A percentile compares a stretch with the other conserved stretches of the same genome.
Evolutionary conservation across 129 eudicot species (phyloP).

Genomic region (Artemisia tridentata): DNA sequence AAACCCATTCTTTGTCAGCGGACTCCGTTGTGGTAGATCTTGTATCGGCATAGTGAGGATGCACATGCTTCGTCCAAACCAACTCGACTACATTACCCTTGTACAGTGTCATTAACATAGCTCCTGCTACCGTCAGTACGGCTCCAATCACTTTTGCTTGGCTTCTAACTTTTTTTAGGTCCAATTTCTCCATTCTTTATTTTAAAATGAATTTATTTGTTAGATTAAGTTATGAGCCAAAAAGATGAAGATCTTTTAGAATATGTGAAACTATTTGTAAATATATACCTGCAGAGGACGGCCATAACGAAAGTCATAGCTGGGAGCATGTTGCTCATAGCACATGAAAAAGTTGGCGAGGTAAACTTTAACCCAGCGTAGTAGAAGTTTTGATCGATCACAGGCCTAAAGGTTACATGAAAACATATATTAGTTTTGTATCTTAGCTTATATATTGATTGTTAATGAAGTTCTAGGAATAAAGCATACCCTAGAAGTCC

Average conservation of each 20-base stretch:
- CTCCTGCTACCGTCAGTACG: conserved; percentile 69
- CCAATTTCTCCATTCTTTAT: conserved; percentile 73
- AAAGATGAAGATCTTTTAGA: not conserved
- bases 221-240: not conserved
- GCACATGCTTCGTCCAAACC: conserved; percentile 59
- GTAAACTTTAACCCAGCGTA: conserved; percentile 86
- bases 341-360: conserved; percentile 92
- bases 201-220: not conserved
- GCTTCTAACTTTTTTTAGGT: conserved; percentile 63
- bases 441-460: not conserved
- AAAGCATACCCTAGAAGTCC: conserved; percentile 81
- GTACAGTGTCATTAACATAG: conserved; percentile 86
- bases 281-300: conserved; percentile 64
- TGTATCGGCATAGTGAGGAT: conserved; percentile 32
- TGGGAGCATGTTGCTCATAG: conserved; percentile 98
- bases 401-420: conserved; percentile 50
- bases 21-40: conserved; percentile 25
- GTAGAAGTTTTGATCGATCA: conserved; percentile 92
- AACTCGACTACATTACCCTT: conserved; percentile 63
- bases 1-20: conserved; percentile 68
- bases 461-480: not conserved
- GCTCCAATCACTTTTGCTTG: conserved; percentile 81
- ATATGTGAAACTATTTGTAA: not conserved
- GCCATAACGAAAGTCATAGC: conserved; percentile 99
- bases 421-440: not conserved